Conservation (phyloP, 108 stramenopile species). For the Fragilariopsis cylindrus region DNA sequence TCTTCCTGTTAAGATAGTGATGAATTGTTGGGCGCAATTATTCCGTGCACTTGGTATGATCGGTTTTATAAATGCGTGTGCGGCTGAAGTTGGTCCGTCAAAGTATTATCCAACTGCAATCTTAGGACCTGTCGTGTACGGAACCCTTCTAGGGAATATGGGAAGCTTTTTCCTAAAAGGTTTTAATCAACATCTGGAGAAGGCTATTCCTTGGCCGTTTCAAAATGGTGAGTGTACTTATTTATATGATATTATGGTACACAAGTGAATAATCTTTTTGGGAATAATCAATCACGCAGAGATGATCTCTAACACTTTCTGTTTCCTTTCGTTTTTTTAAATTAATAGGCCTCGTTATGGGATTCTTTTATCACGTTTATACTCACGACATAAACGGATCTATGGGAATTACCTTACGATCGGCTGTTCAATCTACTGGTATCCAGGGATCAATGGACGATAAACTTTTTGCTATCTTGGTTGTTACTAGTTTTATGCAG, state of each 20-base stretch:
- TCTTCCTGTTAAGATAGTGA: conserved; percentile 46
- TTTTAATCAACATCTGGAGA: conserved; percentile 63
- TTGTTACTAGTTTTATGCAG: conserved; percentile 69
- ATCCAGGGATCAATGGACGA: conserved; percentile 46
- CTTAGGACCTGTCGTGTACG: conserved; percentile 80
- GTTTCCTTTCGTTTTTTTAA: neutral
- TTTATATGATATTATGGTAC: conserved; percentile 8
- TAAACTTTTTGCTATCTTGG: conserved; percentile 52
- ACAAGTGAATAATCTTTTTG: neutral
- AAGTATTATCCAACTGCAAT: conserved; percentile 76
- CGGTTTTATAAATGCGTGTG: conserved; percentile 53
- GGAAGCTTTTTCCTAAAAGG: conserved; percentile 75
- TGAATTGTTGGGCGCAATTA: conserved; percentile 56
- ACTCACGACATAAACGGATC: conserved; percentile 63
- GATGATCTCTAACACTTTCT: neutral
- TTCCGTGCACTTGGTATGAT: conserved; percentile 67
- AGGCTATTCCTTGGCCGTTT: conserved; percentile 78
- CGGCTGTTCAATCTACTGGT: conserved; percentile 33
- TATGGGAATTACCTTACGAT: conserved; percentile 58
- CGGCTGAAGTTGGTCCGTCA: conserved; percentile 58
- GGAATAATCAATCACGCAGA: neutral
- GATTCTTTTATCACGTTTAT: conserved; percentile 79
- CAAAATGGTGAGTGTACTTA: conserved; percentile 56
- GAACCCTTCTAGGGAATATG: conserved; percentile 78
- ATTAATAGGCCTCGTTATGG: conserved; percentile 41